Evolutionary conservation across 495 filamentous ascomycete genomes (phyloP).

Genomic region (Friedmanniomyces simplex): DNA sequence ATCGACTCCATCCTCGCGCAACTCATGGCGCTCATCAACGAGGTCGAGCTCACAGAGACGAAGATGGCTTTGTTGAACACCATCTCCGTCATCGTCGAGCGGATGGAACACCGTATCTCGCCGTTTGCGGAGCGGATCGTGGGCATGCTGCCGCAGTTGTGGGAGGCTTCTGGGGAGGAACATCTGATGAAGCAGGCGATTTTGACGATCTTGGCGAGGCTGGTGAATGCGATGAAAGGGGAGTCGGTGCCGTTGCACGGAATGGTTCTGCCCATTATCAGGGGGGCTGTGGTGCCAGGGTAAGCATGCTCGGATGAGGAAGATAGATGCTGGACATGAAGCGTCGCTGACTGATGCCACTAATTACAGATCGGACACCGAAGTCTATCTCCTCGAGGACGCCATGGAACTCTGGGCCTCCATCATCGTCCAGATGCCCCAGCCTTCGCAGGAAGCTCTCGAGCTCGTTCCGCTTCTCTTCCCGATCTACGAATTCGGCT

Average conservation of each 20-base stretch:
- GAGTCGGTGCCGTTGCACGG: constrained; percentile 61
- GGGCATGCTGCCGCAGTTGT: constrained; percentile 65
- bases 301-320: too few species aligned
- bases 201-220: constrained; percentile 65
- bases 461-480: constrained; percentile 57
- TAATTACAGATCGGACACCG: constrained; percentile 47
- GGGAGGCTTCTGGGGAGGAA: constrained; percentile 70
- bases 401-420: constrained; percentile 78
- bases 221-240: constrained; percentile 68
- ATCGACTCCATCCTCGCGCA: constrained; percentile 55
- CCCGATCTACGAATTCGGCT: constrained; percentile 59
- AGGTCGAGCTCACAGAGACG: constrained; percentile 74
- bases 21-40: constrained; percentile 64
- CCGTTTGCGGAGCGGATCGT: constrained; percentile 75
- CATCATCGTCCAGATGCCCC: constrained; percentile 59
- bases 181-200: constrained; percentile 88
- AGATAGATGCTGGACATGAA: too few species aligned
- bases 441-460: constrained; percentile 55
- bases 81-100: constrained; percentile 63
- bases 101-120: constrained; percentile 61
- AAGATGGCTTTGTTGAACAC: constrained; percentile 81
- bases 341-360: too few species aligned
- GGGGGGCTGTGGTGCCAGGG: constrained; percentile 62
- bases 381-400: constrained; percentile 82
- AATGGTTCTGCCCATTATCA: constrained; percentile 67